Conservation (phyloP, 345 rosid genomes). For the Linum usitatissimum region DNA sequence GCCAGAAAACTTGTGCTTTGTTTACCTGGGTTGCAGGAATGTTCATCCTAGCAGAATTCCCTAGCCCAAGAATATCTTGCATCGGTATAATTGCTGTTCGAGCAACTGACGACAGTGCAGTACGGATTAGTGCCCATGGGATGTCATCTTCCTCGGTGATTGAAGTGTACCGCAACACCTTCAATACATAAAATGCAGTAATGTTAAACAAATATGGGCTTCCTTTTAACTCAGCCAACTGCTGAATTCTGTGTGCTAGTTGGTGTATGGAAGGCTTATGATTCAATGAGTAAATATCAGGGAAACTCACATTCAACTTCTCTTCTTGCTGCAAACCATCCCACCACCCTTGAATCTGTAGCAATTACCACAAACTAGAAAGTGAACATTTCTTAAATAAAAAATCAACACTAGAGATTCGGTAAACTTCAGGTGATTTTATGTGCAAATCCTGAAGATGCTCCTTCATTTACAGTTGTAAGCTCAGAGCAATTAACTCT, state of each 20-base stretch:
- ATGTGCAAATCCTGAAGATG: background rate
- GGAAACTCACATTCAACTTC: constrained; percentile 52
- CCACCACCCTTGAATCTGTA: constrained; percentile 87
- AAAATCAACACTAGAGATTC: background rate
- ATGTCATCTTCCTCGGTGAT: constrained; percentile 42
- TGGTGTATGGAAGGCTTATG: background rate
- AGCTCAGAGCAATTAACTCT: constrained; percentile 4
- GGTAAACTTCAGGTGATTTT: background rate
- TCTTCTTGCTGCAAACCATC: constrained; percentile 43
- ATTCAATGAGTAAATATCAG: background rate
- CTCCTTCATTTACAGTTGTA: constrained; percentile 1
- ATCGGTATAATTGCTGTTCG: constrained; percentile 65
- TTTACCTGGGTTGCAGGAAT: constrained; percentile 78
- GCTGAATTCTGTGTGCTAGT: background rate
- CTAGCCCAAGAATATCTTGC: constrained; percentile 87
- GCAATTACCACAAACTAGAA: background rate
- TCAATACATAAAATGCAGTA: background rate
- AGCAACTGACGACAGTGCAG: constrained; percentile 61
- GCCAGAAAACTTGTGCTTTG: background rate
- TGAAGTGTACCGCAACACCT: constrained; percentile 63
- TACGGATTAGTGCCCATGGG: constrained; percentile 55
- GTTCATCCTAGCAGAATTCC: constrained; percentile 79
- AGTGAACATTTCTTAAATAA: background rate
- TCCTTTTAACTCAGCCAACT: background rate
- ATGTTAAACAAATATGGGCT: background rate